Percentiles rank a stretch among this genome's conserved stretches.
These are phyloP conservation scores for Eugenia klotzschiana DNA, from an alignment of 441 rosid species.

Conservation along the genomic window DNA sequence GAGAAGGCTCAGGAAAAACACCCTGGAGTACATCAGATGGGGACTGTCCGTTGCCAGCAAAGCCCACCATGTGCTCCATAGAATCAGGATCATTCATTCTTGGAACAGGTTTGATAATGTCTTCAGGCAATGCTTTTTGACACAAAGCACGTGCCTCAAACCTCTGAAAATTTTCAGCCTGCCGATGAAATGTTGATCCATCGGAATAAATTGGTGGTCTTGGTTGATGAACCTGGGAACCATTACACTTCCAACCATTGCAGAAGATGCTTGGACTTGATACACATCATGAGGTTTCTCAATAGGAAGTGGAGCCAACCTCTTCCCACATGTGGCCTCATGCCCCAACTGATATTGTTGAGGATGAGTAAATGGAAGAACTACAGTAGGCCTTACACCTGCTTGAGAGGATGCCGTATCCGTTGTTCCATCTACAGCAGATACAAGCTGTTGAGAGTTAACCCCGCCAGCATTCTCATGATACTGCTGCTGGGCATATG, in stretches of 20 bases:
- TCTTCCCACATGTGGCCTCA: slow-evolving; percentile 21
- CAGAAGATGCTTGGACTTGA: slow-evolving; percentile 19
- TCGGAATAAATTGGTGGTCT: slow-evolving; percentile 30
- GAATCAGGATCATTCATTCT: slow-evolving; percentile 16
- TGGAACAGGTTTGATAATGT: slow-evolving; percentile 6
- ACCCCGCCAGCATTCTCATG: slow-evolving; percentile 11
- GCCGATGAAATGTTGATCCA: slow-evolving; percentile 23
- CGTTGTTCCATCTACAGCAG: slow-evolving; percentile 30
- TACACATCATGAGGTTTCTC: slow-evolving; percentile 29
- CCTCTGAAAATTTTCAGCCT: slow-evolving; percentile 20
- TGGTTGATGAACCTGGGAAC: slow-evolving; percentile 23
- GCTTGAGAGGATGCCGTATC: slow-evolving; percentile 19
- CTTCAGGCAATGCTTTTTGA: slow-evolving; percentile 55
- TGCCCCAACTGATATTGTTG: slow-evolving; percentile 24
- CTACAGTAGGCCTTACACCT: slow-evolving; percentile 22
- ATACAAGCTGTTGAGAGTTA: slow-evolving; percentile 26
- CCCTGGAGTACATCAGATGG: slow-evolving; percentile 10
- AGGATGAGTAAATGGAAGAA: slow-evolving; percentile 29
- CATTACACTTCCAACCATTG: slow-evolving; percentile 30
- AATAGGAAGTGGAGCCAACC: slow-evolving; percentile 29
- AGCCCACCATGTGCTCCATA: slow-evolving; percentile 4
- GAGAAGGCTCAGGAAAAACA: slow-evolving; percentile 12
- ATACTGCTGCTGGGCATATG: slow-evolving; percentile 22
- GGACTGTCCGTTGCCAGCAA: slow-evolving; percentile 15
- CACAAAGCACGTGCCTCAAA: slow-evolving; percentile 41